Percentiles rank a stretch among this genome's conserved stretches.
Conservation (phyloP, 2,329 filamentous ascomycete genomes). For the Diplodia sapinea region DNA sequence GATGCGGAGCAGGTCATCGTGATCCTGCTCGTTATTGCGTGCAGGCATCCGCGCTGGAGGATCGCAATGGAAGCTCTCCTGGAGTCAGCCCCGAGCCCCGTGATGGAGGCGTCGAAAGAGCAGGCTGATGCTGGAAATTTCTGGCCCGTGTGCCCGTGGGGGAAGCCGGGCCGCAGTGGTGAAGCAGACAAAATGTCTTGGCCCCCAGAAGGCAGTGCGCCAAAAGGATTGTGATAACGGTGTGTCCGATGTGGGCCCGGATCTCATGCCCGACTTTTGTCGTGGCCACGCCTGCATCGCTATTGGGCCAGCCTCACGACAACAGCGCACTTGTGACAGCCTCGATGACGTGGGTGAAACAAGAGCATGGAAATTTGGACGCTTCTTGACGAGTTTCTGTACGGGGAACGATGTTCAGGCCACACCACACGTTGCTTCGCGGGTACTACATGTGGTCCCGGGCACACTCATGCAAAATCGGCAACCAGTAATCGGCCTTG, state of each 20-base stretch:
- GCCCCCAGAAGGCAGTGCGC: background rate
- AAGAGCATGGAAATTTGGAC: background rate
- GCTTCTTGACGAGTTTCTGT: background rate
- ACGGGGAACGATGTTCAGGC: background rate
- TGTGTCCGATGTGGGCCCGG: conserved; percentile 12
- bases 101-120: background rate
- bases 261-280: conserved; percentile 23
- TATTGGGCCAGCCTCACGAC: background rate
- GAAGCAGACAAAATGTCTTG: conserved; percentile 7
- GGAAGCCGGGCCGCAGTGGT: background rate
- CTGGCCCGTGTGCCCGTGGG: conserved; percentile 7
- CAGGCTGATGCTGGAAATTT: conserved; percentile 8
- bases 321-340: conserved; percentile 11
- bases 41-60: conserved; percentile 23
- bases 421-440: background rate
- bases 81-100: conserved; percentile 9
- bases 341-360: conserved; percentile 26
- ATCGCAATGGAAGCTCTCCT: conserved; percentile 9
- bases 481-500: conserved; percentile 11
- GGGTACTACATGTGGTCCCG: background rate
- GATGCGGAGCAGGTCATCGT: conserved; percentile 18
- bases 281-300: background rate
- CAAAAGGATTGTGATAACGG: conserved; percentile 10
- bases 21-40: conserved; percentile 8
- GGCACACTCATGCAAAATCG: conserved; percentile 6